Base-by-base conservation (phyloP, 2,329 filamentous ascomycete species). In the Aspergillus eucalypticola region DNA sequence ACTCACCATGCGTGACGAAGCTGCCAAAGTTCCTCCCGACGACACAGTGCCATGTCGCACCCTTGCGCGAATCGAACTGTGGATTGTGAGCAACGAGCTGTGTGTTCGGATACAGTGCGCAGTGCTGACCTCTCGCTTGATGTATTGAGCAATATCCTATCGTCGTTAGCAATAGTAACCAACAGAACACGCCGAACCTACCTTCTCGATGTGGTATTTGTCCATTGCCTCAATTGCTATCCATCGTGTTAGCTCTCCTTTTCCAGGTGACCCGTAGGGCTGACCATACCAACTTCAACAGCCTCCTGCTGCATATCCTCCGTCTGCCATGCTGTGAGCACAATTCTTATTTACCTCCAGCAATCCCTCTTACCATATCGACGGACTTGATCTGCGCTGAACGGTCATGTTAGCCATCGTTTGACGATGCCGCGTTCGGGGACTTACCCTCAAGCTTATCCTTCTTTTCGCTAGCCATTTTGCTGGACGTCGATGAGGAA, bases 11-110 rank as follows among this genome's bases (percentile, higher is more conserved):
- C 42, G 95, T 99, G 54, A 99, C 95, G 71, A 98, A 99, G 81
- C 94, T 98, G 70, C 95, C 95, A 81, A 99, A 99, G 84, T 99
- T 98, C 69, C 95, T 87, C 65, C 95, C 95, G 35, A 99, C 95
- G 69, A 99, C 97, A 81, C 95, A 99, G 81, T 99, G 95, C 95
- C 94, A 99, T 76, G 95, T 99, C 64, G 94, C 93, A 38, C 95
- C 95, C 82, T 97, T 97, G 75, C 93, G 90, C 73, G 91, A 90
- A 77, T 99, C 95, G 73, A 99, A 98, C 94, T 98, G 71, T 42
- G 48, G 41, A 21, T 39, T 60, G 67, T 75, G 61, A 75, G 68
- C 60, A 56, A 54, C 25, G 32, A 54, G 50, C 39, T 15, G 38
- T 54, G 55, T 19, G 49, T 79, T 54, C 54, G 57, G 38, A 50